Evolutionary conservation across 495 filamentous ascomycete species (phyloP), one percentile per base, ranked within the genome.

Genomic region (Sporormia fimetaria): DNA sequence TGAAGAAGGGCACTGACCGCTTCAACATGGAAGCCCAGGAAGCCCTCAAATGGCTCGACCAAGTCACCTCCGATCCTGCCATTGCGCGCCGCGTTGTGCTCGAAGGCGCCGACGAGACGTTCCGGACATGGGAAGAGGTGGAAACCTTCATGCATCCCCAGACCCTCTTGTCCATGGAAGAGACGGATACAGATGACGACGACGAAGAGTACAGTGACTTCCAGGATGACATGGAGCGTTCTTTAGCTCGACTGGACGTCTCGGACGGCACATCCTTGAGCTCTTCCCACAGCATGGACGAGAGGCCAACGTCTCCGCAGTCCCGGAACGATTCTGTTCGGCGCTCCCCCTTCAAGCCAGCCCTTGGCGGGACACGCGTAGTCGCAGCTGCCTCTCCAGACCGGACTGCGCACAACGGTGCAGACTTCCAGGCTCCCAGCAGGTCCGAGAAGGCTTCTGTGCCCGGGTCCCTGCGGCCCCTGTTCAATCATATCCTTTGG

Each of bases 401-500:
- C 29, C 47, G 46, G 5, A 55, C 46, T 3, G 45, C 51, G n/a
- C 51, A 45, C n/a, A 54, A 54, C 37, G 30, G 37, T 14, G 25
- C 25, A 7, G 25, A 27, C 25, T 27, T 27, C 25, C 12, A 7
- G 25, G 7, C 25, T 7, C 7, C 7, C 7, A 27, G 25, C 7
- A 27, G 12, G 25, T 27, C 25, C 12, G n/a, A n/a, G n/a, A 42
- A 41, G 35, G 32, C 33, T 8, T 23, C 26, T 4, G 65, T 64
- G 8, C 69, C 71, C 22, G 29, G 46, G n/a, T 43, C 52, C 11
- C 56, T 78, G 8, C 68, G 69, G 29, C 71, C 75, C 6, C 57
- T 81, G 30, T 68, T 81, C 52, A 79, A 73, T 54, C 71, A 73
- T 21, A 63, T 74, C 12, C 60, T 81, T 7, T 77, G 75, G 69